Conservation (phyloP, 2,329 filamentous ascomycete genomes). For the Colletotrichum ledebouriae region DNA sequence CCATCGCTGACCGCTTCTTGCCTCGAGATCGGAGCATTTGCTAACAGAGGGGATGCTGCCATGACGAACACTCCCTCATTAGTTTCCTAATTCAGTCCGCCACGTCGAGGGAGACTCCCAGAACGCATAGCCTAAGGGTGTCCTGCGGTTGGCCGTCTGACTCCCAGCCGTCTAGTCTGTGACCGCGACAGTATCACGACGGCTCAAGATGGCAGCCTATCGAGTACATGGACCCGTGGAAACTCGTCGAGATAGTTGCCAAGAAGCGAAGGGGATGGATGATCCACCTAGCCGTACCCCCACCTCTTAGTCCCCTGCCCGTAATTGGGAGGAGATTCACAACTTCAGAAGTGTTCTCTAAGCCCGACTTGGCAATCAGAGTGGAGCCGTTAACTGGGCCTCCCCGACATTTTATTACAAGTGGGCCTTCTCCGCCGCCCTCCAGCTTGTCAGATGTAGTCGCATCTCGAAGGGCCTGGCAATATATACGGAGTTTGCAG, state of each 20-base stretch:
- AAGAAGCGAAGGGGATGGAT: constrained; percentile 8
- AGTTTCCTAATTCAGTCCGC: too few species aligned
- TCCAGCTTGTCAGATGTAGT: constrained; percentile 24
- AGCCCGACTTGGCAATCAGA: background rate
- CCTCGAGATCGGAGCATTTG: constrained; percentile 20
- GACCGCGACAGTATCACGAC: constrained; percentile 25
- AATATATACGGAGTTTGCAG: constrained; percentile 8
- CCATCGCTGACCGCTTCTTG: constrained; percentile 32
- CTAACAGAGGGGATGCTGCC: background rate
- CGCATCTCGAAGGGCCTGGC: constrained; percentile 8
- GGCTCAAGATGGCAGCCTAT: constrained; percentile 26
- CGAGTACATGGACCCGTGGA: background rate
- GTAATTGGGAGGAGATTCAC: constrained; percentile 18
- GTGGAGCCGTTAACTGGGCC: constrained; percentile 8
- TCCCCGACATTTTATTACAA: constrained; percentile 28
- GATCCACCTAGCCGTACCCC: constrained; percentile 37
- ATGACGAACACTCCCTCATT: background rate
- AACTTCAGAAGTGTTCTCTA: background rate
- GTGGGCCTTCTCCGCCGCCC: constrained; percentile 22
- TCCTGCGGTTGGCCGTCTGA: constrained; percentile 10
- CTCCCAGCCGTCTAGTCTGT: constrained; percentile 23
- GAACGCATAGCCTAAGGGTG: constrained; percentile 2
- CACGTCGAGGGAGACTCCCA: background rate
- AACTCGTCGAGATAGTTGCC: background rate
- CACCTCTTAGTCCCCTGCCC: constrained; percentile 16